A percentile compares a stretch with the other conserved stretches of the same genome.
These are phyloP conservation scores for Pyrrhoderma lamaoense DNA, from an alignment of 1,284 basidiomycete species.

Conservation along the genomic window DNA sequence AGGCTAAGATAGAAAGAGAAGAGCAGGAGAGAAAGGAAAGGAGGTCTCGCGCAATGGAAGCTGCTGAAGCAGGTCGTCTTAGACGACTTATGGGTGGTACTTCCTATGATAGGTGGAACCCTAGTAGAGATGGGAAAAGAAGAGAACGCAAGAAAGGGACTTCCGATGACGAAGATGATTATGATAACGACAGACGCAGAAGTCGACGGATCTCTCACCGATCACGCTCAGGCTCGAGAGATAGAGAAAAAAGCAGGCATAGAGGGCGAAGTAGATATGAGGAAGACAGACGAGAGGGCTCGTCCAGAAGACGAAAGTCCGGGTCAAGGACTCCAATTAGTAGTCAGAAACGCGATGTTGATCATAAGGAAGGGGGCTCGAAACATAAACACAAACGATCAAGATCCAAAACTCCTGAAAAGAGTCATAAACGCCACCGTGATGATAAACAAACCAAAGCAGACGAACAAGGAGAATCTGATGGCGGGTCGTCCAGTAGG, in stretches of 20 bases:
- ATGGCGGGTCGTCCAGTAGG: not conserved
- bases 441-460: not conserved
- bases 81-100: conserved; percentile 35
- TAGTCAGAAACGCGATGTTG: not conserved
- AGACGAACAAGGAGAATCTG: conserved; percentile 3
- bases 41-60: conserved; percentile 59
- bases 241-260: conserved; percentile 13
- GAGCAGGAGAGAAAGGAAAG: conserved; percentile 57
- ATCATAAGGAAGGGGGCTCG: conserved; percentile 1
- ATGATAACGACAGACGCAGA: conserved; percentile 34
- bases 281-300: conserved; percentile 5
- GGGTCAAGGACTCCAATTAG: conserved; percentile 9
- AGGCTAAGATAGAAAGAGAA: conserved; percentile 56
- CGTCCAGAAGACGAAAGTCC: conserved; percentile 7
- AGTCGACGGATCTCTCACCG: conserved; percentile 25
- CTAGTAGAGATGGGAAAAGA: conserved; percentile 29
- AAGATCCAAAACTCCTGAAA: not conserved
- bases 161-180: conserved; percentile 33
- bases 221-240: conserved; percentile 10
- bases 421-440: not conserved
- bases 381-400: not conserved
- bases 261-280: conserved; percentile 11
- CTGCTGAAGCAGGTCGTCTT: conserved; percentile 52
- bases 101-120: conserved; percentile 26
- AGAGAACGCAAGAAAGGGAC: conserved; percentile 27